Percentiles rank a stretch among this genome's conserved stretches.
Conservation (phyloP, 2,329 filamentous ascomycete genomes). For the Zasmidium citrigriseum region DNA sequence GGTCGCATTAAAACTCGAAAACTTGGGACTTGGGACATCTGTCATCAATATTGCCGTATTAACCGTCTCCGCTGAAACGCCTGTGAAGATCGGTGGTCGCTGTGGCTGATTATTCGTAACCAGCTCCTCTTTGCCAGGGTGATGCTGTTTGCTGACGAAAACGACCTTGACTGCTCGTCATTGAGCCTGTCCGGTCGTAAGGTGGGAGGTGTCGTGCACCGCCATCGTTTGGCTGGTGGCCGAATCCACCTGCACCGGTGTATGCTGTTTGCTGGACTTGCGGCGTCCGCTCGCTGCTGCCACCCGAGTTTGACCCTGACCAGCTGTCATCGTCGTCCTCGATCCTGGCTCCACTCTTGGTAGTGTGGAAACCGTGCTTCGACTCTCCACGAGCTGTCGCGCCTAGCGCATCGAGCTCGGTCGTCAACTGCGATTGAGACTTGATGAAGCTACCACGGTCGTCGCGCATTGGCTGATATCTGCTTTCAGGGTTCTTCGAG, state of each 20-base stretch:
- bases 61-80: conserved; percentile 20
- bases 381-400: conserved; percentile 82
- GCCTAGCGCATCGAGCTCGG: conserved; percentile 86
- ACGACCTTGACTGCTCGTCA: conserved; percentile 18
- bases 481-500: conserved; percentile 90
- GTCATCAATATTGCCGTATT: conserved; percentile 23
- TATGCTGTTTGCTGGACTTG: conserved; percentile 1
- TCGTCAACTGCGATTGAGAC: conserved; percentile 83
- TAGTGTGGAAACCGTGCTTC: conserved; percentile 55
- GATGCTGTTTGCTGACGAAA: conserved; percentile 44
- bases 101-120: conserved; percentile 54
- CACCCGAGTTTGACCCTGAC: conserved; percentile 59
- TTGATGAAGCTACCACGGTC: conserved; percentile 98
- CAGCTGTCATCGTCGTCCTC: conserved; percentile 71
- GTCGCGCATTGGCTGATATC: conserved; percentile 95
- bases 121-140: conserved; percentile 67
- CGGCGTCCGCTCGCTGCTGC: conserved; percentile 43
- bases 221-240: conserved; percentile 45
- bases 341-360: conserved; percentile 57
- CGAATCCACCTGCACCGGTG: conserved; percentile 17
- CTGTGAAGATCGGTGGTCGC: conserved; percentile 19
- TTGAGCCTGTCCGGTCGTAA: conserved; percentile 36
- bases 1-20: not conserved
- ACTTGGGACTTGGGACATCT: not conserved
- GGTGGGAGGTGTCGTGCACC: conserved; percentile 42